These are phyloP conservation scores for Cryptococcus jaspeensis DNA, from an alignment of 1,284 basidiomycete species.

Conservation along the genomic window DNA sequence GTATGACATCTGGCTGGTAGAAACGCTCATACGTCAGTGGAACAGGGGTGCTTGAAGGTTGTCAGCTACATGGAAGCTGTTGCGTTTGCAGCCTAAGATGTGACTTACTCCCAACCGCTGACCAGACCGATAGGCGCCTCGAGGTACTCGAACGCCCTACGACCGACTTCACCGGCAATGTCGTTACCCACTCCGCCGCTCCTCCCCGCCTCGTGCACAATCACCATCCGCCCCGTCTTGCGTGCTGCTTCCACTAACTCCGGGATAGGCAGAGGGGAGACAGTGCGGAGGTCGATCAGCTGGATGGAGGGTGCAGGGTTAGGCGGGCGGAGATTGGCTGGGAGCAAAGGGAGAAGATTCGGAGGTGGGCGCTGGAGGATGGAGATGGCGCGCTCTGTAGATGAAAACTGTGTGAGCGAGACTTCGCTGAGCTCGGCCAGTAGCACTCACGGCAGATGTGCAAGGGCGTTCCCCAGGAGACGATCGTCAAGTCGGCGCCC, in stretches of 20 bases:
- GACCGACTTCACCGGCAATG: slow-evolving; percentile 80
- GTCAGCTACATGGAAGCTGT: slow-evolving; percentile 10
- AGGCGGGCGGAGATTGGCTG: slow-evolving; percentile 65
- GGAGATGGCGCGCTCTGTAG: slow-evolving; percentile 43
- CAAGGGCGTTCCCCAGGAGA: slow-evolving; percentile 88
- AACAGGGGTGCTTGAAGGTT: slow-evolving; percentile 64
- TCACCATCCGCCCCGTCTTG: slow-evolving; percentile 76
- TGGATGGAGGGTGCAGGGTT: slow-evolving; percentile 62
- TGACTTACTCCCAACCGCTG: slow-evolving; percentile 85
- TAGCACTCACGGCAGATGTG: slow-evolving; percentile 74
- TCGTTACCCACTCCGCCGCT: slow-evolving; percentile 84
- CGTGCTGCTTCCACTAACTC: slow-evolving; percentile 76
- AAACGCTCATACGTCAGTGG: slow-evolving; percentile 86
- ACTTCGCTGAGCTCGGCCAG: slow-evolving; percentile 52
- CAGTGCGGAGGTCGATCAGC: slow-evolving; percentile 84
- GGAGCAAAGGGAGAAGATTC: slow-evolving; percentile 67
- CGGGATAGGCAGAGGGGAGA: slow-evolving; percentile 84
- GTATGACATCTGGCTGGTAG: slow-evolving; percentile 78
- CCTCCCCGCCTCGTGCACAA: slow-evolving; percentile 85
- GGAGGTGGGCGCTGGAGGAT: slow-evolving; percentile 59
- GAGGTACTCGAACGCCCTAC: slow-evolving; percentile 78
- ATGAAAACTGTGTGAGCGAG: slow-evolving; percentile 43
- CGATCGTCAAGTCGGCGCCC: slow-evolving; percentile 79
- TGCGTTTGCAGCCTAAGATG: neutral
- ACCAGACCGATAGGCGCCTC: slow-evolving; percentile 83